Percentiles rank a stretch among this genome's conserved stretches.
Evolutionary conservation across 2,329 filamentous ascomycete species (phyloP).

Genomic region (Xylaria sp.): DNA sequence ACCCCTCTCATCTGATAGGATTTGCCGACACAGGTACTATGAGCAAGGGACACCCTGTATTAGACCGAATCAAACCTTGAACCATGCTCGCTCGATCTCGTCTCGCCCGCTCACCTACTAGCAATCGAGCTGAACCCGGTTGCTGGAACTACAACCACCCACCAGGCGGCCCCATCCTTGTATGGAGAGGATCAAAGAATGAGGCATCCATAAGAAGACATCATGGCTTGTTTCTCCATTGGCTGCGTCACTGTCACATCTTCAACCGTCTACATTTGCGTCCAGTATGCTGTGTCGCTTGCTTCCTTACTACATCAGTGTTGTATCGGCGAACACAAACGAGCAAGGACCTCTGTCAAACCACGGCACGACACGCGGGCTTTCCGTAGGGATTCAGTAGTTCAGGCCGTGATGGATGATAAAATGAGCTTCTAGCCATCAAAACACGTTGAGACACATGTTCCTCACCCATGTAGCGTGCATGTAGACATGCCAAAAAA

Average conservation of each 20-base stretch:
- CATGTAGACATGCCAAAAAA: not conserved
- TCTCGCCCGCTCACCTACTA: not conserved
- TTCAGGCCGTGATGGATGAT: not conserved
- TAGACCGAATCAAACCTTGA: not conserved
- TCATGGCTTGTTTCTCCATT: not conserved
- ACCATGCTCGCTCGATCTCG: not conserved
- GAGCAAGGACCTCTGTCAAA: not conserved
- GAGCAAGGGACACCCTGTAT: slow-evolving; percentile 9
- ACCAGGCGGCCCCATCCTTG: slow-evolving; percentile 1
- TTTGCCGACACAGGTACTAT: not conserved
- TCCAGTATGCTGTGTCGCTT: not conserved
- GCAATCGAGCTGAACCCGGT: slow-evolving; percentile 20
- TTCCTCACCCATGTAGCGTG: not conserved
- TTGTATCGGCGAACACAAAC: not conserved
- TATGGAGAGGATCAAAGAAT: not conserved
- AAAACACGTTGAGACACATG: not conserved
- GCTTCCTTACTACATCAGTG: not conserved
- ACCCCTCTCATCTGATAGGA: not conserved
- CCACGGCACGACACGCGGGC: not conserved
- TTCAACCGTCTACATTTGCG: not conserved
- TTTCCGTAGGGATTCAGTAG: not conserved
- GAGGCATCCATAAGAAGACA: not conserved
- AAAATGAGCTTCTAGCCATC: not conserved
- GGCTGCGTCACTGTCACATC: not conserved
- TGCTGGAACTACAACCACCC: slow-evolving; percentile 11